Conservation (phyloP, 108 stramenopile genomes). For the Phaeodactylum tricornutum region DNA sequence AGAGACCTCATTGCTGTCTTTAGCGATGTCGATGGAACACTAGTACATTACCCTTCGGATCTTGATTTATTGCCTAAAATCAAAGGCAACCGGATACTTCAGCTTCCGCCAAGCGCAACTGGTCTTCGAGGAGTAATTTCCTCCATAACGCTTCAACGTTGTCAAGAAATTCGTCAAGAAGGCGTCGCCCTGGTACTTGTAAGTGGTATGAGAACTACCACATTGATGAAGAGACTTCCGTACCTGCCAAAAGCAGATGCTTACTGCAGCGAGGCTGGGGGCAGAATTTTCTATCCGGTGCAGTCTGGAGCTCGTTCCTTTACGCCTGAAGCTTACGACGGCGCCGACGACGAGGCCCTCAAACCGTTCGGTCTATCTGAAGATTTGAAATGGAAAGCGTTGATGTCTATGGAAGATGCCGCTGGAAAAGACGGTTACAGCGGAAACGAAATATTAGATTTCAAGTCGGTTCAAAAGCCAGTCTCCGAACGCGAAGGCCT, state of each 20-base stretch:
- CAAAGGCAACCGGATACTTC: conserved; percentile 8
- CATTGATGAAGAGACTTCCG: conserved; percentile 60
- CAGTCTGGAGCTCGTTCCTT: conserved; percentile 2
- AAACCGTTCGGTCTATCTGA: conserved; percentile 50
- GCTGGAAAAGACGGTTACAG: conserved; percentile 43
- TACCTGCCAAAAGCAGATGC: conserved; percentile 70
- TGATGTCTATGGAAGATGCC: conserved; percentile 16
- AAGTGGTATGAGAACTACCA: conserved; percentile 77
- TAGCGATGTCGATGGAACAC: conserved; percentile 76
- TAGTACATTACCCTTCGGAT: conserved; percentile 57
- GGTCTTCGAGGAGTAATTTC: conserved; percentile 42
- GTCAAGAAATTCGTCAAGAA: conserved; percentile 36
- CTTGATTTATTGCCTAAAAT: not conserved
- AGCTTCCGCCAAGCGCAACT: conserved; percentile 56
- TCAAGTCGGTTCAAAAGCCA: conserved; percentile 7
- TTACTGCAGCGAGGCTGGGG: conserved; percentile 65
- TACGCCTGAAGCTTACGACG: conserved; percentile 25
- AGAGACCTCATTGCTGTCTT: too few species aligned
- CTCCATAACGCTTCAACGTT: conserved; percentile 20
- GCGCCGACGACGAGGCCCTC: conserved; percentile 13
- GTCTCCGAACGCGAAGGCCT: conserved; percentile 32
- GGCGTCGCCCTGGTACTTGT: conserved; percentile 46
- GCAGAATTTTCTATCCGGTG: conserved; percentile 64
- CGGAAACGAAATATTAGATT: conserved; percentile 10
- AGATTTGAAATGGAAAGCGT: conserved; percentile 45